These are phyloP conservation scores for Pyrrhoderma noxium DNA, from an alignment of 1,284 basidiomycete species.

Conservation along the genomic window DNA sequence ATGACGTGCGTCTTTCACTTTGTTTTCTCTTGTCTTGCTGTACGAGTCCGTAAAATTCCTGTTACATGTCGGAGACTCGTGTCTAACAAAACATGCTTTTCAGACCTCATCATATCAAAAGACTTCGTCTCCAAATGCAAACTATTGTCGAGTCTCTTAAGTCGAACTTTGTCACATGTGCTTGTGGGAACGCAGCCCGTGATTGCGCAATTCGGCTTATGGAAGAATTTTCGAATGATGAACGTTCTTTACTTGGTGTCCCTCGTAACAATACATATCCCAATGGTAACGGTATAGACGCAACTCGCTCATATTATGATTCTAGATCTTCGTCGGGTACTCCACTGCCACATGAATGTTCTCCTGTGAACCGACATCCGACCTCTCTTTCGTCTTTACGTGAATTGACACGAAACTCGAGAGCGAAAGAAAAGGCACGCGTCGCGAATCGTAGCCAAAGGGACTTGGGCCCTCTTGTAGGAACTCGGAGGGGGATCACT, in stretches of 20 bases:
- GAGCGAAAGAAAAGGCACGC: slow-evolving; percentile 2
- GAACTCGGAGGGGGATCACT: slow-evolving; percentile 58
- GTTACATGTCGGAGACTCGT: slow-evolving; percentile 33
- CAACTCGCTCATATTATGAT: background rate
- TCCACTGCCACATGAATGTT: background rate
- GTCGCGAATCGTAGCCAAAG: slow-evolving; percentile 20
- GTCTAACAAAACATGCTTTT: slow-evolving; percentile 16
- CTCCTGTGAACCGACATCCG: slow-evolving; percentile 7
- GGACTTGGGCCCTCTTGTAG: slow-evolving; percentile 67
- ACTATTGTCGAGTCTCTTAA: slow-evolving; percentile 67
- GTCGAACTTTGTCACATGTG: slow-evolving; percentile 72
- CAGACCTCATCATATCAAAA: slow-evolving; percentile 44
- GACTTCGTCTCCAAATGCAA: slow-evolving; percentile 57
- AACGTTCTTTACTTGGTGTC: slow-evolving; percentile 22
- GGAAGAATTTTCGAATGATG: slow-evolving; percentile 53
- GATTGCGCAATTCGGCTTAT: slow-evolving; percentile 65
- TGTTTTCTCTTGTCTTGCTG: slow-evolving; percentile 28
- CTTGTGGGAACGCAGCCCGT: slow-evolving; percentile 54
- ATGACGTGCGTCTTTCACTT: slow-evolving; percentile 16
- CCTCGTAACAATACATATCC: background rate
- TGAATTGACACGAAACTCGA: background rate
- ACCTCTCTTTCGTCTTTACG: slow-evolving; percentile 4
- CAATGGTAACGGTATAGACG: background rate
- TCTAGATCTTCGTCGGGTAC: background rate
- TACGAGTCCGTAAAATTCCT: slow-evolving; percentile 26